Percentiles rank a stretch among this genome's conserved stretches.
Evolutionary conservation across 305 asterid species (phyloP).

Genomic region (Fraxinus dipetala): DNA sequence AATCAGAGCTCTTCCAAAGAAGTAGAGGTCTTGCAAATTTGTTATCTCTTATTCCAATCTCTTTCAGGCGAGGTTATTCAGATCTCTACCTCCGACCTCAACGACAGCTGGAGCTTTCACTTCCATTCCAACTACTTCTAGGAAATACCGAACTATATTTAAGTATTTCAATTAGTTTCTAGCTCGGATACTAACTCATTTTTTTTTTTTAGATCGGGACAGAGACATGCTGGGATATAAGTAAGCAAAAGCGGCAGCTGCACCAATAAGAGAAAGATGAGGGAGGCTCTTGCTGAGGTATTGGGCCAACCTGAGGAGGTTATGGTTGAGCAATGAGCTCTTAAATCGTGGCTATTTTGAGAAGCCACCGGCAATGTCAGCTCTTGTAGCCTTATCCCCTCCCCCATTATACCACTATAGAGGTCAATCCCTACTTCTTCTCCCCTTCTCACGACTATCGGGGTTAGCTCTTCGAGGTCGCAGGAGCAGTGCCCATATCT

Average conservation of each 20-base stretch:
- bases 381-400: not conserved
- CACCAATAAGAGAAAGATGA: not conserved
- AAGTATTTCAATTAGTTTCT: not conserved
- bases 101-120: not conserved
- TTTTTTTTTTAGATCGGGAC: not conserved
- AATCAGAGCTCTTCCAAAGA: not conserved
- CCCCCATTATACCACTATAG: not conserved
- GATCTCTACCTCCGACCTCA: not conserved
- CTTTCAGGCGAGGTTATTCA: not conserved
- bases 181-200: not conserved
- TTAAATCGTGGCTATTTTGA: no score
- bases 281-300: not conserved
- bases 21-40: not conserved
- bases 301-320: not conserved
- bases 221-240: not conserved
- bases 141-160: not conserved
- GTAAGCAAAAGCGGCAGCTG: not conserved
- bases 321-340: not conserved
- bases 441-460: not conserved
- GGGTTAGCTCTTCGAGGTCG: not conserved
- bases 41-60: not conserved
- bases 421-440: not conserved
- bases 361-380: not conserved
- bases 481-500: no score
- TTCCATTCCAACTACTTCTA: not conserved